Percentiles rank a stretch among this genome's conserved stretches.
Conservation (phyloP, 805 yeast genomes). For the Starmerella asiatica region DNA sequence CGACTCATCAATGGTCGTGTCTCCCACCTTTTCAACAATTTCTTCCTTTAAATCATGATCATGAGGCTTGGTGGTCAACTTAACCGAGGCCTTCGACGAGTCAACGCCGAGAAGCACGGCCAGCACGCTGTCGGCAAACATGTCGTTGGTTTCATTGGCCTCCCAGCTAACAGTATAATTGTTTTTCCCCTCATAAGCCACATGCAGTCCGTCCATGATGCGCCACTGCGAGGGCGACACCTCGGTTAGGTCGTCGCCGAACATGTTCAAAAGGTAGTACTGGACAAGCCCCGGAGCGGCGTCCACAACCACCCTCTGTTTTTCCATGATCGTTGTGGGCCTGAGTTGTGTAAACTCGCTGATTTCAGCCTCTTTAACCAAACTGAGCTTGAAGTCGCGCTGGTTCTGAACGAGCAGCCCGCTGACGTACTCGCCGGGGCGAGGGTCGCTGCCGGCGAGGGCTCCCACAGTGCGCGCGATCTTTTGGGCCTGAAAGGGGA, state of each 20-base stretch:
- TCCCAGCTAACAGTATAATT: constrained; percentile 74
- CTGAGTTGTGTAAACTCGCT: constrained; percentile 79
- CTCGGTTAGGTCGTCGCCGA: constrained; percentile 55
- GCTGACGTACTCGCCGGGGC: constrained; percentile 38
- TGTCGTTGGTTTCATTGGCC: constrained; percentile 77
- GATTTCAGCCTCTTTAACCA: constrained; percentile 73
- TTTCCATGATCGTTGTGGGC: constrained; percentile 70
- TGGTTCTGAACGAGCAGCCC: constrained; percentile 68
- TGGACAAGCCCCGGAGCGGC: constrained; percentile 68
- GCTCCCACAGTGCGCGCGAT: constrained; percentile 63
- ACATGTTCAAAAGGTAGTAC: constrained; percentile 93
- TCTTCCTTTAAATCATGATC: constrained; percentile 25
- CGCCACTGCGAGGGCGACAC: constrained; percentile 24
- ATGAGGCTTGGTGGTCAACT: constrained; percentile 43
- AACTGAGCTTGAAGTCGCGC: constrained; percentile 73
- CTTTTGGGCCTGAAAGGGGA: constrained; percentile 71
- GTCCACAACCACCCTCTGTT: constrained; percentile 62
- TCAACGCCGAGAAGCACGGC: constrained; percentile 87
- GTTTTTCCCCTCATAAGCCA: constrained; percentile 34
- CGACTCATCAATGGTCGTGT: not conserved
- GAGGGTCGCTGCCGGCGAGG: constrained; percentile 29
- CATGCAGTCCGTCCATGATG: constrained; percentile 52
- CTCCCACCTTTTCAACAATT: constrained; percentile 8
- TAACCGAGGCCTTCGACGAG: constrained; percentile 89
- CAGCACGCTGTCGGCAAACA: constrained; percentile 85